phyloP scores from a whole-genome alignment of 495 filamentous ascomycete species.

The Trichoderma gamsii region DNA sequence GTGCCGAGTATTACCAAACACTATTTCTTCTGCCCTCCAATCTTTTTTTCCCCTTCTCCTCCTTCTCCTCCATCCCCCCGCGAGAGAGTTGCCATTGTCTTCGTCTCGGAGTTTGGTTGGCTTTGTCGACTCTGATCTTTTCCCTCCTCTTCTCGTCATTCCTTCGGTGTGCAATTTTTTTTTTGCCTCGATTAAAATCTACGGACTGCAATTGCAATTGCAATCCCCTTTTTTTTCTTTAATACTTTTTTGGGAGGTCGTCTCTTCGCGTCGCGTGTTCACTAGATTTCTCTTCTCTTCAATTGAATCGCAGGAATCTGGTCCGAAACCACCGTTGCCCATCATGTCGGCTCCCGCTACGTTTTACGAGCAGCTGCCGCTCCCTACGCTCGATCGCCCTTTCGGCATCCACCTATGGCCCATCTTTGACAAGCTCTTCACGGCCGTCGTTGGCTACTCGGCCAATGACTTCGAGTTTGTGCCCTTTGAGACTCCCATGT shows the following conservation, averaged over 20 bases:
- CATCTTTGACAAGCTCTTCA: constrained; percentile 81
- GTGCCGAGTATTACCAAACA: background rate
- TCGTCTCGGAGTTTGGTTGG: background rate
- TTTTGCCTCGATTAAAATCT: constrained; percentile 20
- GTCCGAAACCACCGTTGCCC: constrained; percentile 13
- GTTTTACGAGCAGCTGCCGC: constrained; percentile 56
- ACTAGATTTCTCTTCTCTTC: constrained; percentile 15
- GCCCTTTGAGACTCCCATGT: constrained; percentile 62
- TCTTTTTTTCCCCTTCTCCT: constrained; percentile 24
- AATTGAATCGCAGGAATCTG: background rate
- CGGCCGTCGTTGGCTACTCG: constrained; percentile 62
- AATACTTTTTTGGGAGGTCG: background rate
- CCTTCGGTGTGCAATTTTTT: constrained; percentile 19
- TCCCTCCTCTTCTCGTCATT: constrained; percentile 28
- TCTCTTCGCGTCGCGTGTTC: constrained; percentile 13
- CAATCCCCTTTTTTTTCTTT: background rate
- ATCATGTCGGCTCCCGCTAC: constrained; percentile 41
- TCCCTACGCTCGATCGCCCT: constrained; percentile 81
- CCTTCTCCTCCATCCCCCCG: background rate
- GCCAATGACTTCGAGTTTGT: constrained; percentile 66
- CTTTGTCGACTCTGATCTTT: background rate
- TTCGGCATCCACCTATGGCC: constrained; percentile 94
- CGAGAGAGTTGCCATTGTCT: constrained; percentile 7
- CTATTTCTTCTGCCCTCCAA: constrained; percentile 15
- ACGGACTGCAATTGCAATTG: constrained; percentile 18